These are phyloP conservation scores for Aspergillus quadrilineatus DNA, from an alignment of 2,329 filamentous ascomycete genomes.

Conservation along the genomic window DNA sequence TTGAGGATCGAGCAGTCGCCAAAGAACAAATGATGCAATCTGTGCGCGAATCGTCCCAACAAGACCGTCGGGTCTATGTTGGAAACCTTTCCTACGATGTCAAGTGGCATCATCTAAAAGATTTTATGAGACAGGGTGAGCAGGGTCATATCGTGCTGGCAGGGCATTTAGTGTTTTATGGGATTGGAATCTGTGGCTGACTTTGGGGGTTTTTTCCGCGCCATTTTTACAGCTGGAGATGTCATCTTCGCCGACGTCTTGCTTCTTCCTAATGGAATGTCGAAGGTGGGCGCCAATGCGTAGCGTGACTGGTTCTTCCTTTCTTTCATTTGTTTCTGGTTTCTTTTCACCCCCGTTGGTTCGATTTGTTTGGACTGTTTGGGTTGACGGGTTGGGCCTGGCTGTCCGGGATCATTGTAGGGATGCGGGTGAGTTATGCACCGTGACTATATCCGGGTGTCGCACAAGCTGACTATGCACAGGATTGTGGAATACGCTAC, in stretches of 20 bases:
- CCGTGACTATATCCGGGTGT: constrained; percentile 3
- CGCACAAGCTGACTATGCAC: constrained; percentile 6
- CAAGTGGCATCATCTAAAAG: constrained; percentile 99
- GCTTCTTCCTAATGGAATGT: constrained; percentile 99
- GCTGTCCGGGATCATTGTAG: constrained; percentile 84
- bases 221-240: constrained; percentile 74
- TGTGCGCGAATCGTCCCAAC: constrained; percentile 90
- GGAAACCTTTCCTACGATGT: constrained; percentile 99
- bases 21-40: constrained; percentile 97
- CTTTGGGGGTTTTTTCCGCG: constrained; percentile 31
- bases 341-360: constrained; percentile 56
- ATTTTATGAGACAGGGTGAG: constrained; percentile 99
- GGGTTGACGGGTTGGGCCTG: constrained; percentile 98
- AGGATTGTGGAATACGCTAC: constrained; percentile 99
- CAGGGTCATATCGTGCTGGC: constrained; percentile 27
- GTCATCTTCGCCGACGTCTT: constrained; percentile 99
- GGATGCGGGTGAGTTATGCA: constrained; percentile 88
- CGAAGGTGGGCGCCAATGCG: constrained; percentile 98
- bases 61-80: constrained; percentile 98
- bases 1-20: constrained; percentile 77
- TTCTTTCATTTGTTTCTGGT: constrained; percentile 60
- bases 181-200: constrained; percentile 31
- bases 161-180: constrained; percentile 21
- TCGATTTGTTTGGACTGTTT: constrained; percentile 73
- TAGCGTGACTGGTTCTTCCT: constrained; percentile 77